phyloP scores from a whole-genome alignment of 2,329 filamentous ascomycete species.

The Xylariaceae sp. region DNA sequence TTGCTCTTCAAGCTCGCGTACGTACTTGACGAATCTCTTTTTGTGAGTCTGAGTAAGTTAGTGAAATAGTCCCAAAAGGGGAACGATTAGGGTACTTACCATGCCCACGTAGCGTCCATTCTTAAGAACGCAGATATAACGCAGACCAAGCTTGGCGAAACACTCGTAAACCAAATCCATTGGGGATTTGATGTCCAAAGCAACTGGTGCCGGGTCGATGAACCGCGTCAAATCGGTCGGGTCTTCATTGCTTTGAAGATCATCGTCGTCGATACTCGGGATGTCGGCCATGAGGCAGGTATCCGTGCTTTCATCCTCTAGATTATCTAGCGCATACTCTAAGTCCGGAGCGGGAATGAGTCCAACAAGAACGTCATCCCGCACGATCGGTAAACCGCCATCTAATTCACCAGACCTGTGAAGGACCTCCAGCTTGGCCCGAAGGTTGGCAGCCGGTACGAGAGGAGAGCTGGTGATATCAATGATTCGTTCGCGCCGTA shows the following conservation, averaged over 20 bases:
- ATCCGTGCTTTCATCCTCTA: conserved; percentile 68
- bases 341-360: conserved; percentile 92
- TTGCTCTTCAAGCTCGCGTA: conserved; percentile 72
- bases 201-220: conserved; percentile 86
- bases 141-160: conserved; percentile 87
- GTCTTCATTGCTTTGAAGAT: conserved; percentile 48
- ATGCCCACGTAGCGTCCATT: conserved; percentile 86
- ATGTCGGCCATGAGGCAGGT: conserved; percentile 79
- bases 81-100: conserved; percentile 50
- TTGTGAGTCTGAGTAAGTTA: conserved; percentile 66
- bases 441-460: conserved; percentile 70
- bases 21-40: conserved; percentile 93
- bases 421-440: conserved; percentile 74
- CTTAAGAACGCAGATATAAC: conserved; percentile 85
- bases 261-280: conserved; percentile 59
- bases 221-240: conserved; percentile 85
- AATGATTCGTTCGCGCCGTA: conserved; percentile 74
- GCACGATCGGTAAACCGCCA: conserved; percentile 82
- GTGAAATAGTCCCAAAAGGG: conserved; percentile 10
- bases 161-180: conserved; percentile 97
- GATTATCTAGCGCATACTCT: conserved; percentile 83
- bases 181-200: conserved; percentile 81
- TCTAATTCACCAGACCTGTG: conserved; percentile 87
- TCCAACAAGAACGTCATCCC: conserved; percentile 75
- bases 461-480: conserved; percentile 82